phyloP scores from a whole-genome alignment of 805 yeast species.

The Cyberlindnera veronae region DNA sequence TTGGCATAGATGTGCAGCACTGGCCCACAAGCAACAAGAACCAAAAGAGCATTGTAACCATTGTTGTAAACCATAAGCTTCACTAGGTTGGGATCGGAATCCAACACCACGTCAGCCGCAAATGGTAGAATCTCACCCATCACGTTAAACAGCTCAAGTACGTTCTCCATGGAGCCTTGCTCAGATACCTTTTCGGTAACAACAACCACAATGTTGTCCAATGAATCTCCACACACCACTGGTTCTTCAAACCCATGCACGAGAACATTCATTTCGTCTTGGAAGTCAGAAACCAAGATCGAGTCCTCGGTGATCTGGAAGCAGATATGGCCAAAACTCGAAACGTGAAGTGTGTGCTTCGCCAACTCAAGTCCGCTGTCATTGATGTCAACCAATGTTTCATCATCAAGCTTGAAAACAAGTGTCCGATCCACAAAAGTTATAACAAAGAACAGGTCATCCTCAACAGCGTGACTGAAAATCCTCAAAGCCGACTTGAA shows the following conservation, averaged over 20 bases:
- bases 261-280: slow-evolving; percentile 4
- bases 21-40: slow-evolving; percentile 9
- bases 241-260: slow-evolving; percentile 8
- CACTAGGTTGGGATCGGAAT: slow-evolving; percentile 15
- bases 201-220: slow-evolving; percentile 12
- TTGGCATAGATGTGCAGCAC: slow-evolving; percentile 5
- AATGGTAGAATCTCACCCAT: slow-evolving; percentile 11
- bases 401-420: slow-evolving; percentile 32
- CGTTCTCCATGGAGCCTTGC: background rate
- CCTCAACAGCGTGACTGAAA: slow-evolving; percentile 18
- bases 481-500: slow-evolving; percentile 19
- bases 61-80: slow-evolving; percentile 15
- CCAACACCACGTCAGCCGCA: slow-evolving; percentile 3
- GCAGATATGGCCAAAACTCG: slow-evolving; percentile 18
- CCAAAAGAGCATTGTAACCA: slow-evolving; percentile 4
- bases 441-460: slow-evolving; percentile 30
- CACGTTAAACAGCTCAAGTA: slow-evolving; percentile 2
- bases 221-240: slow-evolving; percentile 20
- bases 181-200: slow-evolving; percentile 8
- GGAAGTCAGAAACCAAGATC: slow-evolving; percentile 21
- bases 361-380: slow-evolving; percentile 21
- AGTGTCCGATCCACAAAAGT: slow-evolving; percentile 37
- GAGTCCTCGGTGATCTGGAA: slow-evolving; percentile 26
- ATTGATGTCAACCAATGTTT: slow-evolving; percentile 26
- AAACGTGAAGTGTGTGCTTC: slow-evolving; percentile 14